A percentile compares a stretch with the other conserved stretches of the same genome.
These are phyloP conservation scores for Chaetoceros muelleri DNA, from an alignment of 108 stramenopile species.

Conservation along the genomic window DNA sequence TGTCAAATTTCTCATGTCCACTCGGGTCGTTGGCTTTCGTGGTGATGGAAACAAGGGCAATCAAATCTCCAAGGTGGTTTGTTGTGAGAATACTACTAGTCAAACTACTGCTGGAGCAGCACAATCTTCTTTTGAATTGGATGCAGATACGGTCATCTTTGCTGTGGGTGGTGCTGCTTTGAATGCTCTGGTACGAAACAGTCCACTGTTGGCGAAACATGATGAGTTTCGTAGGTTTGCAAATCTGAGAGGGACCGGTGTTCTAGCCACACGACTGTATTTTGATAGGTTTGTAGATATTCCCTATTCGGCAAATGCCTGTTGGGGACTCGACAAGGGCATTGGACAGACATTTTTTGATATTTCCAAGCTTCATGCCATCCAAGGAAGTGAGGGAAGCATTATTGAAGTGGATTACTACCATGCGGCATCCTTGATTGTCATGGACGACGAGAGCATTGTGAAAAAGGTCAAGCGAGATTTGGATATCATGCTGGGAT, in stretches of 20 bases:
- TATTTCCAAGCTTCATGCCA: slow-evolving; percentile 51
- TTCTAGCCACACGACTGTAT: slow-evolving; percentile 63
- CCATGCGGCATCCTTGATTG: slow-evolving; percentile 52
- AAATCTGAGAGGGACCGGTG: slow-evolving; percentile 59
- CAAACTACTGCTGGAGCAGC: neutral
- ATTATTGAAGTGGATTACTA: slow-evolving; percentile 78
- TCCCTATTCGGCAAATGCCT: slow-evolving; percentile 71
- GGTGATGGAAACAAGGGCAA: neutral
- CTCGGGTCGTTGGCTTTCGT: slow-evolving; percentile 39
- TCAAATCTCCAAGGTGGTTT: slow-evolving; percentile 13
- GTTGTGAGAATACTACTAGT: neutral
- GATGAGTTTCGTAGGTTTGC: slow-evolving; percentile 58
- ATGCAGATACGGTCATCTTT: slow-evolving; percentile 64
- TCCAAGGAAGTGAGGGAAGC: slow-evolving; percentile 16
- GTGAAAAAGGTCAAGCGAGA: slow-evolving; percentile 49
- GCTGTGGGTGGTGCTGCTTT: slow-evolving; percentile 65
- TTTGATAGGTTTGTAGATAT: slow-evolving; percentile 38
- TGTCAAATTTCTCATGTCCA: slow-evolving; percentile 35
- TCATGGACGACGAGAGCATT: slow-evolving; percentile 54
- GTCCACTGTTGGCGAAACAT: slow-evolving; percentile 35
- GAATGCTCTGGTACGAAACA: slow-evolving; percentile 41
- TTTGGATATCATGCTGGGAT: slow-evolving; percentile 44
- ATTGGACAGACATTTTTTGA: slow-evolving; percentile 82
- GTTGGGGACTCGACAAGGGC: slow-evolving; percentile 74
- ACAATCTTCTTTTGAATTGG: slow-evolving; percentile 11